These are phyloP conservation scores for Platanthera zijinensis DNA, from an alignment of 106 monocot species.

Conservation along the genomic window DNA sequence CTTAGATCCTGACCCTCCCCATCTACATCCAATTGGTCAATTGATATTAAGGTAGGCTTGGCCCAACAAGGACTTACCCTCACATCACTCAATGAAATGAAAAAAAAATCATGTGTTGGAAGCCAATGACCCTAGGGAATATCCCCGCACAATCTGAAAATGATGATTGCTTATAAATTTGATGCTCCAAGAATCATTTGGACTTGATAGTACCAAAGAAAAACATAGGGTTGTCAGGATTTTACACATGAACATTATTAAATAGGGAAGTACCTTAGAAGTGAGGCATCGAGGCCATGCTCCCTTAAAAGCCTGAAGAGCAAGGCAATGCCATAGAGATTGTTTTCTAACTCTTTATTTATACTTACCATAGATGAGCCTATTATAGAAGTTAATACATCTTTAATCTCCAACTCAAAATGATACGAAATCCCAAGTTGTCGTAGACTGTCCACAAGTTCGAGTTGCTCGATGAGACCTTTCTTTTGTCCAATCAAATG, in stretches of 20 bases:
- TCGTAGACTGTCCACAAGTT: conserved; percentile 12
- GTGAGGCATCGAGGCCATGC: not conserved
- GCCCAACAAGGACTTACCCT: too few species aligned
- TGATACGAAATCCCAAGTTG: conserved; percentile 31
- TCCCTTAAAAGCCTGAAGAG: conserved; percentile 19
- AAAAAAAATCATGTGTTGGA: too few species aligned
- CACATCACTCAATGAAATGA: too few species aligned
- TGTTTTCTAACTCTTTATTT: not conserved
- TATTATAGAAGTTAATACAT: not conserved
- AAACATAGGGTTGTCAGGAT: too few species aligned
- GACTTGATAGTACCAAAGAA: too few species aligned
- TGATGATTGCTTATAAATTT: too few species aligned
- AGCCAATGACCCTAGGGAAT: too few species aligned
- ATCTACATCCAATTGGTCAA: too few species aligned
- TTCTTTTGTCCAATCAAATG: not conserved
- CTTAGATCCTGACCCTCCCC: too few species aligned
- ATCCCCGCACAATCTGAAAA: too few species aligned
- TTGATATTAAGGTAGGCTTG: too few species aligned
- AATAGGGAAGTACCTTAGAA: not conserved
- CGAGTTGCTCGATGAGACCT: not conserved
- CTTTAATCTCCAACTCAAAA: conserved; percentile 19
- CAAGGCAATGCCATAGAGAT: conserved; percentile 9
- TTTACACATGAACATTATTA: not conserved
- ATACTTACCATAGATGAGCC: not conserved
- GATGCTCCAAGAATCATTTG: too few species aligned